Conservation (phyloP, 2,329 filamentous ascomycete genomes). For the Zymoseptoria pseudotritici region DNA sequence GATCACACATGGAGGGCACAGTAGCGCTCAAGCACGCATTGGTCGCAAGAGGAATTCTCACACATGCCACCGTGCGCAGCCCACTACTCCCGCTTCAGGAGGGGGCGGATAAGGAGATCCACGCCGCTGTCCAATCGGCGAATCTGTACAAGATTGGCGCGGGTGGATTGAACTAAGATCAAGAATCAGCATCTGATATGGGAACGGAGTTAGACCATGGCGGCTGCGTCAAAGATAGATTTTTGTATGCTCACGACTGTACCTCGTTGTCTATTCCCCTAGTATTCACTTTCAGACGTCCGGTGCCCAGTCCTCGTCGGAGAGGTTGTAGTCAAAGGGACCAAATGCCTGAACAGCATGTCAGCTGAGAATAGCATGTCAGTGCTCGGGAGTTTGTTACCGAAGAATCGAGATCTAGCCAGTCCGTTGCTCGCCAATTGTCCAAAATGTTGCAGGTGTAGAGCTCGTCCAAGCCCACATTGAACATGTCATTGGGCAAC, state of each 20-base stretch:
- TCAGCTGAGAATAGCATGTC: background rate
- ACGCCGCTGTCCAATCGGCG: conserved; percentile 33
- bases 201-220: background rate
- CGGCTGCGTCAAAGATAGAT: background rate
- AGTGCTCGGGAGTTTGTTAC: conserved; percentile 7
- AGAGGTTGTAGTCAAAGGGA: background rate
- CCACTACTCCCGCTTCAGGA: conserved; percentile 39
- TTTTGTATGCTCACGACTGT: background rate
- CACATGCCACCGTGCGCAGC: conserved; percentile 45
- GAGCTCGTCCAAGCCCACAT: background rate
- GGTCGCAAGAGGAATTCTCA: conserved; percentile 44
- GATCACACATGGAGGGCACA: conserved; percentile 48
- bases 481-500: background rate
- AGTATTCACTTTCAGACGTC: background rate
- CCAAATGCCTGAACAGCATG: background rate
- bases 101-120: conserved; percentile 40
- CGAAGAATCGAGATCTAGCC: conserved; percentile 30
- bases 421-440: conserved; percentile 30
- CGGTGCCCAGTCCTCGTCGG: background rate
- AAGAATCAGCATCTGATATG: background rate
- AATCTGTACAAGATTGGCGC: conserved; percentile 29
- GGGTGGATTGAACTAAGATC: background rate
- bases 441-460: conserved; percentile 16
- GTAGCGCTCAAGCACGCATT: conserved; percentile 43
- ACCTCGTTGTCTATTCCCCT: background rate